Evolutionary conservation across 371 early-diverging fungal genomes (phyloP).

Genomic region (Mortierella sp.): DNA sequence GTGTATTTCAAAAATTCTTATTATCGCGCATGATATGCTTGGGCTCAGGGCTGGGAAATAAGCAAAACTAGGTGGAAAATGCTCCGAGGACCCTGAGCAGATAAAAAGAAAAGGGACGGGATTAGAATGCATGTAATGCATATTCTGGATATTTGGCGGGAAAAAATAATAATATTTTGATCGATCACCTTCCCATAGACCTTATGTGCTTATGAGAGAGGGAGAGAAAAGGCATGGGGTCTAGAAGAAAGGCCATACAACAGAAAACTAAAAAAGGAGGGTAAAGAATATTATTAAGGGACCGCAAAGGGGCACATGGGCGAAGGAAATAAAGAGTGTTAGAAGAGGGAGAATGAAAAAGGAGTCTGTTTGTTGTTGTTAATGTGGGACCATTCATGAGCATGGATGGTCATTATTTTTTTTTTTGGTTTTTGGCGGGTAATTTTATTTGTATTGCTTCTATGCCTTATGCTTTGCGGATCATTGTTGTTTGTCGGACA

Average conservation of each 20-base stretch:
- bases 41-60: background rate
- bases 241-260: no score
- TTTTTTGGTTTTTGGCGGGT: conserved; percentile 9
- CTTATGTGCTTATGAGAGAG: background rate
- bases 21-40: background rate
- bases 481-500: background rate
- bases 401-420: background rate
- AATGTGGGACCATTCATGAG: background rate
- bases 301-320: no score
- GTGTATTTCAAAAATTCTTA: no score
- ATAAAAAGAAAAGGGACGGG: background rate
- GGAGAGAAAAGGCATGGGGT: background rate
- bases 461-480: background rate
- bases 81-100: background rate
- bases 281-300: background rate
- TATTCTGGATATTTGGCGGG: conserved; percentile 1
- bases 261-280: no score
- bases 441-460: background rate
- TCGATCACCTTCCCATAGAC: background rate
- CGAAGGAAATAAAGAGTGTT: no score
- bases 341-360: background rate
- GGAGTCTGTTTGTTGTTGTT: no score
- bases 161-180: background rate
- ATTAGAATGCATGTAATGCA: background rate
- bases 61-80: background rate